Conservation (phyloP, 139 green algal species). For the Chlamydomonas sp. region DNA sequence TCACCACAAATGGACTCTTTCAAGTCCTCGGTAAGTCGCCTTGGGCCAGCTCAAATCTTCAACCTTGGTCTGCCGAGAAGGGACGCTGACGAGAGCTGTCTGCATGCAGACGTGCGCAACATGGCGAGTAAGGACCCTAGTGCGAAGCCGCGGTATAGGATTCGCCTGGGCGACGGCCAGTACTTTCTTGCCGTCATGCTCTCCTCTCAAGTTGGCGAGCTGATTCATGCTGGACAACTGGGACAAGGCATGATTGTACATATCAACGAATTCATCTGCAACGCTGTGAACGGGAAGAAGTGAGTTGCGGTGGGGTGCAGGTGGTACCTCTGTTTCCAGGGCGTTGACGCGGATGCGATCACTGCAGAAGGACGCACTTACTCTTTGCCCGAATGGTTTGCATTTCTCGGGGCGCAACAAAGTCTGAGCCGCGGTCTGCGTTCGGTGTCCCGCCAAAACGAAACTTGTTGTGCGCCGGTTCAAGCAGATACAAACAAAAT, state of each 20-base stretch:
- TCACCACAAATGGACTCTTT: not conserved
- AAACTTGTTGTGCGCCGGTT: not conserved
- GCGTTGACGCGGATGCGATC: not conserved
- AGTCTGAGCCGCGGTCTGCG: too few relatives aligned
- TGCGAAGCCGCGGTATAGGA: constrained; percentile 23
- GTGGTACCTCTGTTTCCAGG: not conserved
- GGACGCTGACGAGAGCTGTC: not conserved
- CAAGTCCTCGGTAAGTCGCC: constrained; percentile 13
- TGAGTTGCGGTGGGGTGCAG: constrained; percentile 35
- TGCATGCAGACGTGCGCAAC: not conserved
- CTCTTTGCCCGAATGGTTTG: too few relatives aligned
- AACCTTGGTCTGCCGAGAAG: not conserved
- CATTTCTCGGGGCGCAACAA: too few relatives aligned
- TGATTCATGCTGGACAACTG: constrained; percentile 57
- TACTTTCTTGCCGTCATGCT: constrained; percentile 74
- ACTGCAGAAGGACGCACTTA: not conserved
- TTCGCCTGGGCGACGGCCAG: constrained; percentile 50
- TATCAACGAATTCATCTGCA: constrained; percentile 75
- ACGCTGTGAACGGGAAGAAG: constrained; percentile 64
- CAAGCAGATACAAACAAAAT: too few relatives aligned
- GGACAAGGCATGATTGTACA: constrained; percentile 64
- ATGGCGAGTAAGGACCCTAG: not conserved
- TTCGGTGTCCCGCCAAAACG: not conserved
- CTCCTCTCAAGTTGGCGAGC: constrained; percentile 80
- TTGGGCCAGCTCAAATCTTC: too few relatives aligned